Evolutionary conservation across 73 alveolate species (phyloP).

Genomic region (Urostyla sp.): DNA sequence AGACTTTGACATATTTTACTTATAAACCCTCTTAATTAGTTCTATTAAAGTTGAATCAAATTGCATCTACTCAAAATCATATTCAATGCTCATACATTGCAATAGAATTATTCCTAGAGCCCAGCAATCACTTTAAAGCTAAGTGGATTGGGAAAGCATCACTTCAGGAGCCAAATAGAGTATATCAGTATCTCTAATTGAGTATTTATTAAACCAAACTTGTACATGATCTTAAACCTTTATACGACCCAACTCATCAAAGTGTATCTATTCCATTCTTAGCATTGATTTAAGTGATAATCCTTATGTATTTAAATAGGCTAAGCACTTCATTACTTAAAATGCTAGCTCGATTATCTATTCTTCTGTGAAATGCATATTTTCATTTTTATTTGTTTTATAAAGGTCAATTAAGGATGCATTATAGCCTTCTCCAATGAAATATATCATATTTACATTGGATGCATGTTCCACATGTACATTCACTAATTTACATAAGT

Average conservation of each 20-base stretch:
- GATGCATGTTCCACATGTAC: background rate
- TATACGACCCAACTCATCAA: constrained; percentile 28
- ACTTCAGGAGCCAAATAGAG: constrained; percentile 7
- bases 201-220: background rate
- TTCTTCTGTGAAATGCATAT: constrained; percentile 42
- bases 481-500: background rate
- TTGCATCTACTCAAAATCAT: background rate
- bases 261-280: constrained; percentile 38
- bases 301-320: constrained; percentile 3
- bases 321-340: background rate
- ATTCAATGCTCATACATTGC: constrained; percentile 30
- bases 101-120: constrained; percentile 30
- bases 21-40: background rate
- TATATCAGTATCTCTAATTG: background rate
- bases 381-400: constrained; percentile 30
- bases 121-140: constrained; percentile 39
- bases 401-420: constrained; percentile 35
- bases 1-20: background rate
- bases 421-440: constrained; percentile 32
- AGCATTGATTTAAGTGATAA: background rate
- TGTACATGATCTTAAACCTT: constrained; percentile 30
- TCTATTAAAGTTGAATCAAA: background rate
- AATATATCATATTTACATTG: background rate
- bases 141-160: background rate
- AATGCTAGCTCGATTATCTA: constrained; percentile 44